Evolutionary conservation across 768 basidiomycete genomes (phyloP).

Genomic region (Tulasnella sp.): DNA sequence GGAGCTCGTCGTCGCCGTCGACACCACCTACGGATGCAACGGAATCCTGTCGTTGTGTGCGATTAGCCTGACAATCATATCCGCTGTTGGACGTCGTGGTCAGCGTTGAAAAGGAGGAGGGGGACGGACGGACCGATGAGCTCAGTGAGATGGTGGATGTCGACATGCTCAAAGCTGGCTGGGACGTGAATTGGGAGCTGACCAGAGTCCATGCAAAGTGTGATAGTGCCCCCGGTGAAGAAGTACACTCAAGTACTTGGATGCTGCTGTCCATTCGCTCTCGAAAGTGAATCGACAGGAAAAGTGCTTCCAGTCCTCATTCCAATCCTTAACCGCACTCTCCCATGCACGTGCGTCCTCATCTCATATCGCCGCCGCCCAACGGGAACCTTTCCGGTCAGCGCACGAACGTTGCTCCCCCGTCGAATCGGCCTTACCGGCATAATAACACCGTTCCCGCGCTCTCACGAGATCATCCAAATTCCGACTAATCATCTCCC

Average conservation of each 20-base stretch:
- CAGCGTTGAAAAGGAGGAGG: slow-evolving; percentile 19
- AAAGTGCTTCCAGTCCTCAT: neutral
- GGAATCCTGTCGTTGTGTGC: slow-evolving; percentile 93
- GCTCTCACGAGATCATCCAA: neutral
- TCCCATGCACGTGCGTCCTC: slow-evolving; percentile 10
- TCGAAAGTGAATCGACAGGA: neutral
- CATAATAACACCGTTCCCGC: neutral
- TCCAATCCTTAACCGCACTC: too few relatives aligned
- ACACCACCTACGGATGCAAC: slow-evolving; percentile 53
- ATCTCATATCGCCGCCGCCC: too few relatives aligned
- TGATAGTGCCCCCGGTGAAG: neutral
- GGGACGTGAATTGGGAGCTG: slow-evolving; percentile 35
- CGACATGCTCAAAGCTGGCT: slow-evolving; percentile 68
- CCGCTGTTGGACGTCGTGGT: slow-evolving; percentile 39
- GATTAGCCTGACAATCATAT: slow-evolving; percentile 93
- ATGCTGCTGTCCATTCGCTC: slow-evolving; percentile 5
- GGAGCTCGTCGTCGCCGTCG: slow-evolving; percentile 19
- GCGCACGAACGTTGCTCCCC: neutral
- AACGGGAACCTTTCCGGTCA: too few relatives aligned
- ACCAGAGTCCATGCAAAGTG: slow-evolving; percentile 3
- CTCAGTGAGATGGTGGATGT: slow-evolving; percentile 69
- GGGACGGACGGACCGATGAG: slow-evolving; percentile 61
- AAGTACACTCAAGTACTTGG: neutral
- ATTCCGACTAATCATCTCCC: neutral
- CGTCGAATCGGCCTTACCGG: neutral